Evolutionary conservation across 768 basidiomycete genomes (phyloP).

Genomic region (Phlegmacium glaucopus): DNA sequence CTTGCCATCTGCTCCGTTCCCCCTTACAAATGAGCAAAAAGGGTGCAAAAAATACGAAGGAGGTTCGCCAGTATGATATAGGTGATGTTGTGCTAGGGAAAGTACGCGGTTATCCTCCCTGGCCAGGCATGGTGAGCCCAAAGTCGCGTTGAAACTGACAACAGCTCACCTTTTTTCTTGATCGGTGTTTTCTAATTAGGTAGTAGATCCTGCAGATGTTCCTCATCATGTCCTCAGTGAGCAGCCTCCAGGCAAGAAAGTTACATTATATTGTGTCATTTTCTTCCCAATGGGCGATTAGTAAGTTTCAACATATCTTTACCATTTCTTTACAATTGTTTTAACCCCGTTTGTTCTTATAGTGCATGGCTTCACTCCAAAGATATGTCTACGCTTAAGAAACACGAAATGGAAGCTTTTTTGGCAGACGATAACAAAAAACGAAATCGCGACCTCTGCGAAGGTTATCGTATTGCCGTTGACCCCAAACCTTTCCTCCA

Average conservation of each 20-base stretch:
- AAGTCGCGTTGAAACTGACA: conserved; percentile 11
- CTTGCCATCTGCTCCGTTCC: conserved; percentile 2
- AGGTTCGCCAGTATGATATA: conserved; percentile 51
- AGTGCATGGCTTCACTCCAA: conserved; percentile 85
- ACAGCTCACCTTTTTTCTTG: conserved; percentile 8
- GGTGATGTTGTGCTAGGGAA: conserved; percentile 91
- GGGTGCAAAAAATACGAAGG: conserved; percentile 47
- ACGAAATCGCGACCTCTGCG: conserved; percentile 62
- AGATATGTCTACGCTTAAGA: conserved; percentile 77
- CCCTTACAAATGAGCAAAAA: conserved; percentile 49
- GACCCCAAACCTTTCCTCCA: conserved; percentile 57
- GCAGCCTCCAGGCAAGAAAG: conserved; percentile 72
- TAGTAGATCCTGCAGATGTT: conserved; percentile 72
- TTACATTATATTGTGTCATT: conserved; percentile 60
- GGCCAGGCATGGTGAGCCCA: conserved; percentile 88
- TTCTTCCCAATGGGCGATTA: conserved; percentile 96
- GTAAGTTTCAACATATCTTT: conserved; percentile 50
- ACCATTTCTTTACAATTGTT: conserved; percentile 1
- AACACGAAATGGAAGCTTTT: conserved; percentile 81
- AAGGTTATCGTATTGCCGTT: conserved; percentile 69
- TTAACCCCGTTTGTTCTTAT: conserved; percentile 3
- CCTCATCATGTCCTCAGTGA: conserved; percentile 61
- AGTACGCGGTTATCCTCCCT: conserved; percentile 90
- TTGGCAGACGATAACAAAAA: conserved; percentile 76
- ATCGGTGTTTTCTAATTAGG: conserved; percentile 41